Percentiles rank a stretch among this genome's conserved stretches.
Conservation (phyloP, 208 protist genomes). For the Crithidia expoeki region DNA sequence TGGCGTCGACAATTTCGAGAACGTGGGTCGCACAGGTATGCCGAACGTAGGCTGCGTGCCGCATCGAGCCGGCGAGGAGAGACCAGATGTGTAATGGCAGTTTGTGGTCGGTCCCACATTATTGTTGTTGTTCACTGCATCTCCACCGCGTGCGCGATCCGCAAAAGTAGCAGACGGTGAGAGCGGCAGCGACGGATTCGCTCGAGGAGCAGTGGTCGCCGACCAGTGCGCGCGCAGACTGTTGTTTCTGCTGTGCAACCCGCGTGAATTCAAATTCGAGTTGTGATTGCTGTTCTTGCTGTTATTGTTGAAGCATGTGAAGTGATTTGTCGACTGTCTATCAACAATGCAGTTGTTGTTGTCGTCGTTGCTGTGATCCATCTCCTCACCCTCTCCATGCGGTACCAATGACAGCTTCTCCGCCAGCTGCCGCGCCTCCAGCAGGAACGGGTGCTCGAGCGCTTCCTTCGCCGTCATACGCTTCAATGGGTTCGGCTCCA, state of each 20-base stretch:
- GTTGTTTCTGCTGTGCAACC: background rate
- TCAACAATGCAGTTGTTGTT: background rate
- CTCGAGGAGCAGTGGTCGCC: background rate
- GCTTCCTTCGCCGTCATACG: conserved; percentile 58
- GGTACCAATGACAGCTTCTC: conserved; percentile 66
- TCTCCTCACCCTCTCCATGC: conserved; percentile 32
- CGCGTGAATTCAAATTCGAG: background rate
- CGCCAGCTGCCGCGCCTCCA: conserved; percentile 42
- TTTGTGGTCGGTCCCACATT: background rate
- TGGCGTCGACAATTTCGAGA: conserved; percentile 1
- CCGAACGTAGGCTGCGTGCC: background rate
- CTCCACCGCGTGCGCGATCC: background rate
- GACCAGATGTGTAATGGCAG: background rate
- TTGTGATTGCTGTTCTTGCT: background rate
- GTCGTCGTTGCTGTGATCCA: background rate
- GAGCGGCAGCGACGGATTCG: background rate
- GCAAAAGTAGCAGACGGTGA: background rate
- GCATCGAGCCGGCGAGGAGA: background rate
- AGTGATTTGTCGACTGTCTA: background rate
- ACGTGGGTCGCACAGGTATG: background rate
- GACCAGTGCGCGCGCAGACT: conserved; percentile 17
- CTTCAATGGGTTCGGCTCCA: conserved; percentile 62
- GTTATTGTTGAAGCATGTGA: background rate
- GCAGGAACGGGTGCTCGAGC: conserved; percentile 72
- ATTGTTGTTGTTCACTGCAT: background rate